Percentiles rank a stretch among this genome's conserved stretches.
Conservation (phyloP, 78 protist genomes). For the Protostelium mycophagum region DNA sequence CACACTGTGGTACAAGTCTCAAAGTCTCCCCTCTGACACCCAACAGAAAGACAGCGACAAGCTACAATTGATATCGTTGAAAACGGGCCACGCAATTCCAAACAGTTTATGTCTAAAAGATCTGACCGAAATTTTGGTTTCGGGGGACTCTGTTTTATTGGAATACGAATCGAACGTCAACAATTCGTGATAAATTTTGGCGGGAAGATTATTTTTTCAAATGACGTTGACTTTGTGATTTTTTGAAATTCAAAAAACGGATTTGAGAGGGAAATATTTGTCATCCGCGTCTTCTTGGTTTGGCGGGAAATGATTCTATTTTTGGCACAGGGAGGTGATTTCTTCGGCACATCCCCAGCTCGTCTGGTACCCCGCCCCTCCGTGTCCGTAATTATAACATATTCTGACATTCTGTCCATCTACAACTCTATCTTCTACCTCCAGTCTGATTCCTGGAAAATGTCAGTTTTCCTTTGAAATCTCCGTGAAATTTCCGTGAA, state of each 20-base stretch:
- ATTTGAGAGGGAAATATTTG: neutral
- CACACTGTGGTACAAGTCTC: too few species aligned
- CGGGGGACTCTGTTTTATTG: neutral
- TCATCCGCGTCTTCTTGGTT: neutral
- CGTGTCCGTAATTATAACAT: neutral
- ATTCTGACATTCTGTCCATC: neutral
- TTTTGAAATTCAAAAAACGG: neutral
- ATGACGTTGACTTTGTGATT: neutral
- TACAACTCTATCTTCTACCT: neutral
- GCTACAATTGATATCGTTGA: neutral
- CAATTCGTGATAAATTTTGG: too few species aligned
- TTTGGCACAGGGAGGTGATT: neutral
- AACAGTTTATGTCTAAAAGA: neutral
- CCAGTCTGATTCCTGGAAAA: neutral
- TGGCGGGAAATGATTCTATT: neutral
- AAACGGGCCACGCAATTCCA: neutral
- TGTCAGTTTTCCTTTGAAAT: neutral
- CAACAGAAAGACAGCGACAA: neutral
- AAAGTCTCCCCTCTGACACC: too few species aligned
- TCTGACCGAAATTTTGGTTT: neutral
- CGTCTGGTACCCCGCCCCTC: neutral
- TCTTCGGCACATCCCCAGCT: neutral
- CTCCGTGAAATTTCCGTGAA: too few species aligned
- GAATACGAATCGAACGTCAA: neutral
- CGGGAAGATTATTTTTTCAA: too few species aligned